Evolutionary conservation across 108 stramenopile species (phyloP), one percentile per base, ranked within the genome.

Genomic region (Nitzschia sp.): DNA sequence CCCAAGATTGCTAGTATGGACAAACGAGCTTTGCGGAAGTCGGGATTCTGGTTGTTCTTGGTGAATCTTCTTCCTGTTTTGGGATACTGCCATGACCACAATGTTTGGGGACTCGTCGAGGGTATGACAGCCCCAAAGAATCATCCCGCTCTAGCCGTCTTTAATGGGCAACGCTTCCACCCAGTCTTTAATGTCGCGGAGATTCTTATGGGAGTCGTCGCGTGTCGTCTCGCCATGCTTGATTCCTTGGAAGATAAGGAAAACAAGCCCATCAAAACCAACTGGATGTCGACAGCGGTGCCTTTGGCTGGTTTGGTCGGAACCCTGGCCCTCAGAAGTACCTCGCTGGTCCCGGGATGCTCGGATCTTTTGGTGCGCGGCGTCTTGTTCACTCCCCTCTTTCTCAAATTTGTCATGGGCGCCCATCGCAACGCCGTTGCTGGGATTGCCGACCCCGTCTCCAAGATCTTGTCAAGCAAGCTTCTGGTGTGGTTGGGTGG

Each of bases 211-310:
- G 78, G 78, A 25, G 73, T 66, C 15, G 72, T 58, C 15, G 72
- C 72, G 17, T 79, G 78, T 53, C 78, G 78, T 35, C 29, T 79
- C 41, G 78, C 72, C 68, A 79, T 79, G 78, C 29, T 79, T 32
- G 78, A 79, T 46, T 29, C 59, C 8, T 30, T 71, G 21, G 46
- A 63, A 8, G 66, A 67, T 38, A 69, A 69, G 45, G 66, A 66
- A 34, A 38, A 50, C 45, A 69, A 68, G 34, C 58, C 64, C 30
- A 62, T 50, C 35, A 23, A 50, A 25, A 79, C 78, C 46, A 79
- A 73, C 60, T 47, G 54, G 32, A 22, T 74, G 29, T 63, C 60
- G 31, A 79, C 73, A 13, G 19, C 59, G 22, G 25, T 73, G 25
- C 78, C 73, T 2, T 53, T 74, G 8, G 6, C 57, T 32, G 68